Evolutionary conservation across 202 grass and related monocot species (phyloP), one percentile per base, ranked within the genome.

Genomic region (Digitaria exilis): DNA sequence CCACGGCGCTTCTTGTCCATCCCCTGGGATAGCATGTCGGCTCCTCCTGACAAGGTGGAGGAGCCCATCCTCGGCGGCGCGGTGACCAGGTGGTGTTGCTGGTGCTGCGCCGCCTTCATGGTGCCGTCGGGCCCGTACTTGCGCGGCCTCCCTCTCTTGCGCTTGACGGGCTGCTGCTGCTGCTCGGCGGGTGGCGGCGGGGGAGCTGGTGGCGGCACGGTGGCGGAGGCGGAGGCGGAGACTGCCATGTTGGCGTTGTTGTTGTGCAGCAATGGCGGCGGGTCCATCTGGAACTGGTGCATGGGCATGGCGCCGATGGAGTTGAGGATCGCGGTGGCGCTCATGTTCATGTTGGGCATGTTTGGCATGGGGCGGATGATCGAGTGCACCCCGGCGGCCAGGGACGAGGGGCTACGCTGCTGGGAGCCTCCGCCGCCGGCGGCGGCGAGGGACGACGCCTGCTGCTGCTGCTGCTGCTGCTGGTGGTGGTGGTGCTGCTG

Each of bases 71-170:
- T 84, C 45, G 45, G 69, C 9, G 70, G 51, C 35, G 63, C 67
- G 67, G 44, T 82, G 66, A 73, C 29, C 32, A 90, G 57, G 30
- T 86, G 86, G 29, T 59, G 85, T 21, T 77, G 62, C 22, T 76
- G 78, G 6, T 25, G 76, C 29, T 12, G 18, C 37, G 71, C 37
- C 10, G 71, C 21, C 22, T 92, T 88, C 78, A 91, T 88, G 73
- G 89, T 85, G 19, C 90, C 93, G 67, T 96, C 90, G 3, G 90
- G 88, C 18, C 88, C 90, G 68, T 96, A 96, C 80, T 96, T 96
- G 58, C 93, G 84, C 16, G 90, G 93, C 62, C 93, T 72, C 19
- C 93, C 93, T 48, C 93, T 34, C 70, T 96, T 96, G 46, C 90
- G 83, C 75, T 90, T 96, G 24, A 96, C 73, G 3, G 60, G 83